Evolutionary conservation across 2,329 filamentous ascomycete genomes (phyloP).

Genomic region (Fusarium virguliforme): DNA sequence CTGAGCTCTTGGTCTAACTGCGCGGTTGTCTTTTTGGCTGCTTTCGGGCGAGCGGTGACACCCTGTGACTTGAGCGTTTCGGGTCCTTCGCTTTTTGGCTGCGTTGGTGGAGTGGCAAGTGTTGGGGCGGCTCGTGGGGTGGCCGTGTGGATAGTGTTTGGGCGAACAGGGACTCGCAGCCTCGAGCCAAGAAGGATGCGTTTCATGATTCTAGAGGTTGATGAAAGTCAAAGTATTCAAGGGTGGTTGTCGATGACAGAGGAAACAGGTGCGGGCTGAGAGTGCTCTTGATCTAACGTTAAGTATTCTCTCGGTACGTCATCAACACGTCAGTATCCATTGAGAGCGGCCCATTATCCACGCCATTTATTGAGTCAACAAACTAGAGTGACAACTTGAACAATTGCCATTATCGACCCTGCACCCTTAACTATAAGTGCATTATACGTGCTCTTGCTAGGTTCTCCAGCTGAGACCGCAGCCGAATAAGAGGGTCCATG

Average conservation of each 20-base stretch:
- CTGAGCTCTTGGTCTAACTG: constrained; percentile 78
- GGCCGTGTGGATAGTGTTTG: background rate
- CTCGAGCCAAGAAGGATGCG: background rate
- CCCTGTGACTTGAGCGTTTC: background rate
- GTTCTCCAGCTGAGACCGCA: too few relatives aligned
- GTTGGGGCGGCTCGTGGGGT: rapidly evolving
- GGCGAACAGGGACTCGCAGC: rapidly evolving
- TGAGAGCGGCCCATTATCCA: too few relatives aligned
- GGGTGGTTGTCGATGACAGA: background rate
- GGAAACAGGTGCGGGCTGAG: background rate
- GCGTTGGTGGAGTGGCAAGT: background rate
- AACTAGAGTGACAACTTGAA: background rate
- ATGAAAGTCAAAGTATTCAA: rapidly evolving
- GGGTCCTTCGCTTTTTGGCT: background rate
- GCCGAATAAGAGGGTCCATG: too few relatives aligned
- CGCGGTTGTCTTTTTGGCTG: constrained; percentile 67
- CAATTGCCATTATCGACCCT: too few relatives aligned
- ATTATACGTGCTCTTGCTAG: too few relatives aligned
- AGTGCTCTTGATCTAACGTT: background rate
- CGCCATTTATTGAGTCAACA: background rate
- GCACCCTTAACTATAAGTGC: too few relatives aligned
- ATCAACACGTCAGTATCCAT: constrained; percentile 10
- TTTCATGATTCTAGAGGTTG: constrained; percentile 12
- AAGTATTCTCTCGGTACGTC: constrained; percentile 28
- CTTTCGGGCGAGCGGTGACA: background rate